phyloP scores from a whole-genome alignment of 306 rosid genomes.

The Quercus engelmannii region DNA sequence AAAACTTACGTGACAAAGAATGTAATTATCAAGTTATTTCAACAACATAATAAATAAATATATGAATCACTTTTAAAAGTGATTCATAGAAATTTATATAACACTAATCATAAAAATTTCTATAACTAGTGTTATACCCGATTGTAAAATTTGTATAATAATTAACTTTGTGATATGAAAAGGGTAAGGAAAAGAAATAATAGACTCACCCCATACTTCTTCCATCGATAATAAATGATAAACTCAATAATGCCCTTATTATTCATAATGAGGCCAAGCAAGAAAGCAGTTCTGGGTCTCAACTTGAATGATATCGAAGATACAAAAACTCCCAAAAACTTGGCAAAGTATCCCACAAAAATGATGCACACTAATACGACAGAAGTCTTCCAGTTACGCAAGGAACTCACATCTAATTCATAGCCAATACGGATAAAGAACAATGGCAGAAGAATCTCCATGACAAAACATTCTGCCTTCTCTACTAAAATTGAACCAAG shows the following conservation, averaged over 20 bases:
- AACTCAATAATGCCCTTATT: constrained; percentile 43
- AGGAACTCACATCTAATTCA: background rate
- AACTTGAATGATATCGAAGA: constrained; percentile 28
- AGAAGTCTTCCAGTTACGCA: constrained; percentile 13
- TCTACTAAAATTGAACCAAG: constrained; percentile 20
- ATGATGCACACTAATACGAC: constrained; percentile 15
- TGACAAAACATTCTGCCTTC: constrained; percentile 12
- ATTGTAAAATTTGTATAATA: too few relatives aligned
- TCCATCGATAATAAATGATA: background rate
- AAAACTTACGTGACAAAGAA: too few relatives aligned
- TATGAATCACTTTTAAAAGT: too few relatives aligned
- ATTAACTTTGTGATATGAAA: too few relatives aligned
- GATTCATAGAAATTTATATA: too few relatives aligned
- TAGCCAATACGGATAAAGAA: constrained; percentile 21
- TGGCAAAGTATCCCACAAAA: background rate
- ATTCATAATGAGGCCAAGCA: constrained; percentile 43
- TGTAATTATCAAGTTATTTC: too few relatives aligned
- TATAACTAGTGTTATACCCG: too few relatives aligned
- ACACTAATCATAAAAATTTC: too few relatives aligned
- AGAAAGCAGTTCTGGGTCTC: constrained; percentile 18
- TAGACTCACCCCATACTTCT: constrained; percentile 6
- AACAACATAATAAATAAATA: too few relatives aligned
- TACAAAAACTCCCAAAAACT: constrained; percentile 19
- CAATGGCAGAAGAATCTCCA: constrained; percentile 19
- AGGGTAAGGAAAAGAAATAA: too few relatives aligned